These are phyloP conservation scores for Bathelium albidoporum DNA, from an alignment of 495 filamentous ascomycete genomes.

Conservation along the genomic window DNA sequence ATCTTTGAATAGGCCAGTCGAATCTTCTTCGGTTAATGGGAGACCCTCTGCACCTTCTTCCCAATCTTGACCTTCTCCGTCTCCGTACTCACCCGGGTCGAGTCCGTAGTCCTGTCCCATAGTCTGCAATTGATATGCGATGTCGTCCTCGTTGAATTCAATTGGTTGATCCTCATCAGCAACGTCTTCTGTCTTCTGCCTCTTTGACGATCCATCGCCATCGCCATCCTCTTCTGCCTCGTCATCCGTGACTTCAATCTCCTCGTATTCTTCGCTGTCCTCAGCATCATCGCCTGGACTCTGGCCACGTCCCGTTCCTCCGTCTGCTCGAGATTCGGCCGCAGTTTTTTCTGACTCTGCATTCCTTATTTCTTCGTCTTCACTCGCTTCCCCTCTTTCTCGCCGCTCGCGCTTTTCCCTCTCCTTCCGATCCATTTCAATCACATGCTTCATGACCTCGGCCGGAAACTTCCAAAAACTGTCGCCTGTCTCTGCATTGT, in stretches of 20 bases:
- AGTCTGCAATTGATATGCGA: constrained; percentile 77
- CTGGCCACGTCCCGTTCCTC: constrained; percentile 12
- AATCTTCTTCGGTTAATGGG: constrained; percentile 29
- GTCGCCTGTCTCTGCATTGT: constrained; percentile 70
- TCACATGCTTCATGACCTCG: constrained; percentile 68
- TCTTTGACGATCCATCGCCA: constrained; percentile 48
- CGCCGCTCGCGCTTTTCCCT: constrained; percentile 38
- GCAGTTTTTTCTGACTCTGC: constrained; percentile 16
- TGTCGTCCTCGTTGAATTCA: constrained; percentile 93
- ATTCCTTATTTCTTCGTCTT: constrained; percentile 23
- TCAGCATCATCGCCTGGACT: constrained; percentile 28
- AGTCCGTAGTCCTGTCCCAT: constrained; percentile 74
- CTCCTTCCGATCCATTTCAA: constrained; percentile 55
- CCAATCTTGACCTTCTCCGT: constrained; percentile 54
- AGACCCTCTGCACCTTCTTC: constrained; percentile 58
- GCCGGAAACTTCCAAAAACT: constrained; percentile 90
- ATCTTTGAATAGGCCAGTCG: constrained; percentile 63
- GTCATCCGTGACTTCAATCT: constrained; percentile 69
- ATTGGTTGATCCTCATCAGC: constrained; percentile 48
- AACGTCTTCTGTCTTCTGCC: constrained; percentile 47
- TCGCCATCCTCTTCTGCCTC: constrained; percentile 36
- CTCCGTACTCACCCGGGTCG: constrained; percentile 62
- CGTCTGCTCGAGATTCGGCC: constrained; percentile 12
- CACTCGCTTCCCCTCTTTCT: constrained; percentile 28
- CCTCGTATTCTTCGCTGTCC: constrained; percentile 68